phyloP scores from a whole-genome alignment of 306 rosid species.

The Cyamopsis tetragonoloba region DNA sequence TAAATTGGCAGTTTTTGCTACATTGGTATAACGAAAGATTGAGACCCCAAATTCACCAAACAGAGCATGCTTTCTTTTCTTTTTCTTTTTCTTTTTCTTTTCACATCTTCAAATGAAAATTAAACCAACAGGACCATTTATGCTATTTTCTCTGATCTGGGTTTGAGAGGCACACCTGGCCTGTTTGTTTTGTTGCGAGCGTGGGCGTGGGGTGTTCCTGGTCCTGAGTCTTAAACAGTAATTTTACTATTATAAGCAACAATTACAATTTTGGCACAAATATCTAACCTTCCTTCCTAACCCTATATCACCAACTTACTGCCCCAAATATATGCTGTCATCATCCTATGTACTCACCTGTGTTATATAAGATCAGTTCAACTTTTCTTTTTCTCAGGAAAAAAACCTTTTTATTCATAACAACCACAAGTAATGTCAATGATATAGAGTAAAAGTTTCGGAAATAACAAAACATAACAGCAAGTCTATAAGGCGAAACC shows the following conservation, averaged over 20 bases:
- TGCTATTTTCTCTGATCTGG: constrained; percentile 5
- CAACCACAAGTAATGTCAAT: no score
- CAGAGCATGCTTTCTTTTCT: constrained; percentile 27
- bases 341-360: no score
- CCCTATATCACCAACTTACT: constrained; percentile 2
- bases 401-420: no score
- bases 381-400: no score
- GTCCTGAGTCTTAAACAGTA: constrained; percentile 17
- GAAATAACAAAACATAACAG: no score
- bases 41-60: constrained; percentile 28
- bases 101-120: no score
- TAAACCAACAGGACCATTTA: constrained; percentile 38
- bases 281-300: constrained; percentile 16
- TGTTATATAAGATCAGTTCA: no score
- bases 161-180: no score
- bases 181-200: constrained; percentile 34
- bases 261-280: constrained; percentile 39
- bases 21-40: constrained; percentile 23
- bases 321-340: background rate
- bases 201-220: constrained; percentile 37
- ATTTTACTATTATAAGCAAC: constrained; percentile 40
- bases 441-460: no score
- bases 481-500: no score
- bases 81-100: no score
- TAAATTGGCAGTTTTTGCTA: constrained; percentile 32